Conservation (phyloP, 768 basidiomycete species). For the Psilocybe azurescens region DNA sequence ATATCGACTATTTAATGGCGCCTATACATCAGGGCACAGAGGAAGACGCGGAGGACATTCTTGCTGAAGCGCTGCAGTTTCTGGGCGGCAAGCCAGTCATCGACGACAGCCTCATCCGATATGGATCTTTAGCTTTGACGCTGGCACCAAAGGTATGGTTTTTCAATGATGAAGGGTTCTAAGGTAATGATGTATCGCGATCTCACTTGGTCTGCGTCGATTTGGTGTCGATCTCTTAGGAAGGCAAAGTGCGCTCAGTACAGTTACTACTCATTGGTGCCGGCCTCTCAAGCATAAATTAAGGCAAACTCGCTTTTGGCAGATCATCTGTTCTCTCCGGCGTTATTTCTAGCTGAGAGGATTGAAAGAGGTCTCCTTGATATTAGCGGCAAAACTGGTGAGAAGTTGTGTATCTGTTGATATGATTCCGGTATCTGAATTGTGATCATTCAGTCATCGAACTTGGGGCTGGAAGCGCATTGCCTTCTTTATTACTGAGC, state of each 20-base stretch:
- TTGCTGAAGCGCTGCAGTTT: slow-evolving; percentile 56
- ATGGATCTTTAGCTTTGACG: slow-evolving; percentile 58
- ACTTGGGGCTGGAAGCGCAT: slow-evolving; percentile 69
- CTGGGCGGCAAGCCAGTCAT: slow-evolving; percentile 49
- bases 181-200: neutral
- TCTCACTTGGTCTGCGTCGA: slow-evolving; percentile 6
- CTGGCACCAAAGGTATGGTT: slow-evolving; percentile 61
- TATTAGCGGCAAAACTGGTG: slow-evolving; percentile 47
- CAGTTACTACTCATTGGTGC: slow-evolving; percentile 7
- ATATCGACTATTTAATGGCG: neutral
- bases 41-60: slow-evolving; percentile 48
- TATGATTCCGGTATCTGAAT: neutral
- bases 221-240: slow-evolving; percentile 36
- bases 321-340: slow-evolving; percentile 76
- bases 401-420: slow-evolving; percentile 8
- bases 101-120: slow-evolving; percentile 50
- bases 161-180: neutral
- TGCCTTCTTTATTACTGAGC: slow-evolving; percentile 68
- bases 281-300: slow-evolving; percentile 15
- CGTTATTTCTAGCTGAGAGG: slow-evolving; percentile 66
- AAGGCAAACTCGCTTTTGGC: slow-evolving; percentile 76
- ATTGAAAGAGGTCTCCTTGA: slow-evolving; percentile 62
- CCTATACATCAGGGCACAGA: neutral
- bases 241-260: slow-evolving; percentile 57
- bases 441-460: slow-evolving; percentile 58